These are phyloP conservation scores for Pisolithus sp. DNA, from an alignment of 768 basidiomycete genomes.

Conservation along the genomic window DNA sequence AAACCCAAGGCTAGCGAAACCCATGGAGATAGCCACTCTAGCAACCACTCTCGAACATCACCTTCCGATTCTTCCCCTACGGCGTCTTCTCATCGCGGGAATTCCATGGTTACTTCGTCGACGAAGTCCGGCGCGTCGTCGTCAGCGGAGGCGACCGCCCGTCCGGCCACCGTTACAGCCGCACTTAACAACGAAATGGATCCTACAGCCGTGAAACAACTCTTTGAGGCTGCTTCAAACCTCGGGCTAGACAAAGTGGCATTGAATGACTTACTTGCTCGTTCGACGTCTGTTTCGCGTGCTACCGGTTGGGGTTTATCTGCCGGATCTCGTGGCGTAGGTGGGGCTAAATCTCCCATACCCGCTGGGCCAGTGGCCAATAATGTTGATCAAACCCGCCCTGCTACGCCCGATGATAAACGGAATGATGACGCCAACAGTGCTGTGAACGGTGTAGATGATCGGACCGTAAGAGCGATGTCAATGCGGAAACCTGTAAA, in stretches of 20 bases:
- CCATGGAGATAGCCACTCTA: conserved; percentile 24
- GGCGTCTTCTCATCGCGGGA: conserved; percentile 29
- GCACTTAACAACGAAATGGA: conserved; percentile 28
- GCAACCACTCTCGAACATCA: conserved; percentile 23
- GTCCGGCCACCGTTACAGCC: conserved; percentile 22
- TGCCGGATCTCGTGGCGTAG: conserved; percentile 14
- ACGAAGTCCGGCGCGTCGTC: conserved; percentile 1
- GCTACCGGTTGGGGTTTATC: conserved; percentile 42
- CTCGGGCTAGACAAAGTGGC: conserved; percentile 71
- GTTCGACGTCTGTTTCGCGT: conserved; percentile 62
- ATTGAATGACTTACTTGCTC: conserved; percentile 62
- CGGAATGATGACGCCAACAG: conserved; percentile 23
- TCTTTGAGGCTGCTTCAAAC: conserved; percentile 70
- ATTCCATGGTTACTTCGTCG: conserved; percentile 18
- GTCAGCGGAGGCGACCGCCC: conserved; percentile 11
- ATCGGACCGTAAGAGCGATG: conserved; percentile 24
- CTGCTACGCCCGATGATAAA: conserved; percentile 18
- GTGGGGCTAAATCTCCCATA: conserved; percentile 14
- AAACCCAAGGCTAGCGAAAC: conserved; percentile 26
- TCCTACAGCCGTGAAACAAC: conserved; percentile 55
- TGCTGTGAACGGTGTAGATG: conserved; percentile 24
- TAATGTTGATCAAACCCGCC: conserved; percentile 10
- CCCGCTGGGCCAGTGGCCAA: conserved; percentile 13
- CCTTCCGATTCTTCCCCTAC: conserved; percentile 32
- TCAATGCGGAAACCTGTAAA: conserved; percentile 18